Evolutionary conservation across 2,329 filamentous ascomycete species (phyloP), one percentile per base, ranked within the genome.

Genomic region (Geoglossum cookeanum): DNA sequence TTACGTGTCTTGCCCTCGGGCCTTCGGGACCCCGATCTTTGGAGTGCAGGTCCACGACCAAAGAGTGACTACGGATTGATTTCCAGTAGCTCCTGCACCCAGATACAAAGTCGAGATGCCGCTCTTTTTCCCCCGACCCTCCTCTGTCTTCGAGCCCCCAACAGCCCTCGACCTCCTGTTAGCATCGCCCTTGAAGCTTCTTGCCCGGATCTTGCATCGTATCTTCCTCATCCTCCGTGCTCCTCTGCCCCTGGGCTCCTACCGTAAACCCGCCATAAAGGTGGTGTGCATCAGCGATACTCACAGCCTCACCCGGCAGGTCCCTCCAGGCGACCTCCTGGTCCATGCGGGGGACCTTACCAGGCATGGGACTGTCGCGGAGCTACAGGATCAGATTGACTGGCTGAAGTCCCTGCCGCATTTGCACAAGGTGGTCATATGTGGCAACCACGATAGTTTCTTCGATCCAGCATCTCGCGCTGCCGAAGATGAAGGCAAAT

Each of bases 281-380:
- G 77, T 96, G 30, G 86, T 96, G 61, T 94, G 87, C 70, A 80
- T 96, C 61, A 91, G 88, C 8, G 91, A 96, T 70, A 96, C 91
- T 0, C 91, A 96, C 71, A 80, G 79, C 59, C 74, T 77, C 47
- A 75, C 75, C 8, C 71, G 79, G 6, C 63, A 74, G n/a, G 74
- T 94, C 0, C 88, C 89, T 0, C 70, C 77, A 8, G 90, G 89
- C 58, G 89, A 96, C 68, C 74, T 96, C 27, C 78, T 97, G 54
- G 85, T 97, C 63, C 91, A 96, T 66, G 86, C 88, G 1, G 91
- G 91, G 42, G 91, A 97, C 70, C 74, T 95, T 64, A 84, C 83
- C 57, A 82, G 87, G 63, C 73, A 74, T 27, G 91, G 91, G 44
- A 84, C 80, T 7, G 76, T 80, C 0, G 73, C 74, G 11, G 84